These are phyloP conservation scores for Scopulariopsis brevicaulis DNA, from an alignment of 2,329 filamentous ascomycete genomes.

Conservation along the genomic window DNA sequence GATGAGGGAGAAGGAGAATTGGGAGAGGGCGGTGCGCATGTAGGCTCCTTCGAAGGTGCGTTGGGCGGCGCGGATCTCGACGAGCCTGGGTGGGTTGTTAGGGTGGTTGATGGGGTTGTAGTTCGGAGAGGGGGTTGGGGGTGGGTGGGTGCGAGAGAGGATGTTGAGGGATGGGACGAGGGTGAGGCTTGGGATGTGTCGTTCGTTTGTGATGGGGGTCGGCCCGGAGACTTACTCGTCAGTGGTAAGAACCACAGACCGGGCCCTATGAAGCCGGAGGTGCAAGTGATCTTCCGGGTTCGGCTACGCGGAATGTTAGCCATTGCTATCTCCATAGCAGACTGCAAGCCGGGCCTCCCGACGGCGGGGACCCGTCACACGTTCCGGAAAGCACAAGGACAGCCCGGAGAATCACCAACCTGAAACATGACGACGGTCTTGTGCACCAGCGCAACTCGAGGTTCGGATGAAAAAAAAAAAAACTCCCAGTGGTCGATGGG, in stretches of 20 bases:
- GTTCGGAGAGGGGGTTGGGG: neutral
- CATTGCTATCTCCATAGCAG: constrained; percentile 4
- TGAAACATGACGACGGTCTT: constrained; percentile 5
- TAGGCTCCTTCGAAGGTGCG: constrained; percentile 97
- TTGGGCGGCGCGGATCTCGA: constrained; percentile 90
- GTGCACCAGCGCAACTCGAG: neutral
- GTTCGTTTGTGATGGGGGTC: neutral
- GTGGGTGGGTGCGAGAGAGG: neutral
- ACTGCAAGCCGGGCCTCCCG: neutral
- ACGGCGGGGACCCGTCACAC: neutral
- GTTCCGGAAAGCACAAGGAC: neutral
- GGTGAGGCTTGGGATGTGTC: neutral
- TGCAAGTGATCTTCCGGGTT: constrained; percentile 65
- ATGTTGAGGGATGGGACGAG: neutral
- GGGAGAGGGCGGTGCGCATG: constrained; percentile 83
- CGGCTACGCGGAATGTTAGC: constrained; percentile 26
- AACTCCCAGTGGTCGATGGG: neutral
- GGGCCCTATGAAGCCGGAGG: constrained; percentile 71
- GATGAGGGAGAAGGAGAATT: constrained; percentile 91
- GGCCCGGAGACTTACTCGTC: constrained; percentile 45
- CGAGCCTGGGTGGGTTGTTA: constrained; percentile 41
- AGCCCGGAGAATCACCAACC: neutral
- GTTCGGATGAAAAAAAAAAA: neutral
- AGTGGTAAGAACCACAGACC: constrained; percentile 69
- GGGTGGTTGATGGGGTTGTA: neutral